Base-by-base conservation (phyloP, 805 yeast species). In the Ogataea pignaliae region DNA sequence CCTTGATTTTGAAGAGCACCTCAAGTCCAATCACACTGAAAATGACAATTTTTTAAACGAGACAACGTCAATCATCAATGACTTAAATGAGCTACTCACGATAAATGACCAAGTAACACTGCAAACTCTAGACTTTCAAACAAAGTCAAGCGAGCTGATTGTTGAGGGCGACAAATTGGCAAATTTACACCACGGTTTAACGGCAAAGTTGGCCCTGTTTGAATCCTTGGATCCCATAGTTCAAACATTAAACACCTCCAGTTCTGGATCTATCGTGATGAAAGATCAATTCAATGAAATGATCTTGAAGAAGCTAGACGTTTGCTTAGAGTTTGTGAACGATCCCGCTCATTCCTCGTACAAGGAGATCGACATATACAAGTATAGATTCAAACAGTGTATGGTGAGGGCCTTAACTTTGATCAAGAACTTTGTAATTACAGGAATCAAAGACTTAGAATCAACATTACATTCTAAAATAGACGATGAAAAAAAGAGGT, bases 391-490 rank as follows among this genome's bases (percentile, higher is more conserved):
- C 65, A 78, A 85, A 48, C 95, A 87, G 54, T 87, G 96, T 56
- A 72, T 88, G 74, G 81, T 90, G 1, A 74, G 96, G 46, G 83
- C 95, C 1, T 71, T 88, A 38, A 80, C 93, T 0, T 68, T 91
- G 46, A 77, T 88, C 13, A 75, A 83, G 50, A 86, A 83, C 55
- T 88, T 82, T 57, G 64, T 86, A 43, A 70, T 70, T 10, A 61
- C 61, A n/a, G 72, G 70, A 30, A 59, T 78, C 35, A 69, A 64
- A 42, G 60, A 52, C 14, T 45, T 70, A 26, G 66, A 65, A 36
- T 50, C 56, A 14, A 52, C 47, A 13, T 39, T 63, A 9, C 45
- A 48, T 16, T 32, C 33, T 1, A 51, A 55, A 29, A 47, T 60
- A 28, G 47, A 38, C 16, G 55, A 56, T 10, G 57, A 53, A 14